Conservation (phyloP, 805 yeast species). For the Pichia deserticola region DNA sequence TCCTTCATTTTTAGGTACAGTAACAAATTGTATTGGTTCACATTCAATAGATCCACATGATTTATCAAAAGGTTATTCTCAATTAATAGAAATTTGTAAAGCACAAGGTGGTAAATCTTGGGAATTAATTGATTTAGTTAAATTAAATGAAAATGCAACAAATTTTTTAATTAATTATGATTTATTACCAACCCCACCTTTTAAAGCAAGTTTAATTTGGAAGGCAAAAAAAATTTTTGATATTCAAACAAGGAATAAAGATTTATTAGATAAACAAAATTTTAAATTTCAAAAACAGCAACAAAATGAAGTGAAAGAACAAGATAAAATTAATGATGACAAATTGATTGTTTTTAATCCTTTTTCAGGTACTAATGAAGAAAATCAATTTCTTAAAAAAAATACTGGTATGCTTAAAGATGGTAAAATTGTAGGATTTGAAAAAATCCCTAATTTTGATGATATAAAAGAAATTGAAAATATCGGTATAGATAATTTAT, state of each 20-base stretch:
- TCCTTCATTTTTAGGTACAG: slow-evolving; percentile 30
- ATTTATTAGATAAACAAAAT: neutral
- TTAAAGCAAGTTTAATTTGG: slow-evolving; percentile 7
- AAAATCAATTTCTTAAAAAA: neutral
- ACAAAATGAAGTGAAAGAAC: neutral
- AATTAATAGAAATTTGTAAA: slow-evolving; percentile 29
- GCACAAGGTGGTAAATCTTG: slow-evolving; percentile 26
- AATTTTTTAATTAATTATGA: slow-evolving; percentile 15
- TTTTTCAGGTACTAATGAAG: neutral
- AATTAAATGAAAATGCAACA: slow-evolving; percentile 24
- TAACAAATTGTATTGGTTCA: slow-evolving; percentile 29
- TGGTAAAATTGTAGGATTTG: slow-evolving; percentile 2
- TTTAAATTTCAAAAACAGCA: neutral
- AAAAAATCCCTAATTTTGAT: slow-evolving; percentile 3
- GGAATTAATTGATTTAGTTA: slow-evolving; percentile 22
- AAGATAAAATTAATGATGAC: neutral
- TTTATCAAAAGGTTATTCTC: slow-evolving; percentile 26
- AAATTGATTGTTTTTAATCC: neutral
- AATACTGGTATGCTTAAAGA: slow-evolving; percentile 1
- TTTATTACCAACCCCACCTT: slow-evolving; percentile 6
- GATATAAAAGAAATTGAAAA: slow-evolving; percentile 3
- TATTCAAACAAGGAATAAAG: neutral
- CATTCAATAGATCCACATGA: slow-evolving; percentile 22
- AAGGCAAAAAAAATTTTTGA: slow-evolving; percentile 4
- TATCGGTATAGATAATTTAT: slow-evolving; percentile 6